A percentile compares a stretch with the other conserved stretches of the same genome.
Conservation (phyloP, 768 basidiomycete genomes). For the Mycena indigotica region DNA sequence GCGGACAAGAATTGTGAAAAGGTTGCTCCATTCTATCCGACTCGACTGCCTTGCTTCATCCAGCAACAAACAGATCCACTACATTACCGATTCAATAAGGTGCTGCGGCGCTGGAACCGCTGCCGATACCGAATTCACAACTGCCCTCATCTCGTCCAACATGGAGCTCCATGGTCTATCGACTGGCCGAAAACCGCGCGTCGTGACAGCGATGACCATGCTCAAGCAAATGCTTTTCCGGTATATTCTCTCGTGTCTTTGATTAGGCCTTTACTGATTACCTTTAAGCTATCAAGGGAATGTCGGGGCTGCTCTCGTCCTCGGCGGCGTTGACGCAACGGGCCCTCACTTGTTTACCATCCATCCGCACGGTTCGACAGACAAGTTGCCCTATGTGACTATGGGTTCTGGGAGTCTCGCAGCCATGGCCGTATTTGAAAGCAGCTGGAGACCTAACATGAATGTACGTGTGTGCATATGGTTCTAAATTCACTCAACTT, state of each 20-base stretch:
- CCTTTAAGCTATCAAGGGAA: slow-evolving; percentile 82
- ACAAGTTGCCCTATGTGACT: slow-evolving; percentile 97
- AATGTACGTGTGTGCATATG: slow-evolving; percentile 49
- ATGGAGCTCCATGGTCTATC: slow-evolving; percentile 91
- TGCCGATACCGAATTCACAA: slow-evolving; percentile 96
- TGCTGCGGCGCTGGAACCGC: slow-evolving; percentile 99
- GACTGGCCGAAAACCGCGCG: slow-evolving; percentile 87
- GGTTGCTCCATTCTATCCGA: too few relatives aligned
- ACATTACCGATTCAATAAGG: slow-evolving; percentile 90
- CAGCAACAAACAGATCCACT: slow-evolving; percentile 78
- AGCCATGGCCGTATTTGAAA: slow-evolving; percentile 98
- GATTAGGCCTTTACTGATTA: background rate
- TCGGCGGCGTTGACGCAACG: slow-evolving; percentile 94
- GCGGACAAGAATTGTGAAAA: slow-evolving; percentile 99
- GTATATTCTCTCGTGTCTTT: slow-evolving; percentile 2
- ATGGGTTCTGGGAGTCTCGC: slow-evolving; percentile 97
- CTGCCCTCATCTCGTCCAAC: slow-evolving; percentile 93
- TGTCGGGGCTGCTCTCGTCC: slow-evolving; percentile 91
- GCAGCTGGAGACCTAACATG: slow-evolving; percentile 79
- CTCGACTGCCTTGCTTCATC: too few relatives aligned
- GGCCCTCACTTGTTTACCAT: slow-evolving; percentile 96
- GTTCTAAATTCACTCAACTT: too few relatives aligned
- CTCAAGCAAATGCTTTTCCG: slow-evolving; percentile 22
- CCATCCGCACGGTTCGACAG: slow-evolving; percentile 95
- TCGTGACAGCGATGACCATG: slow-evolving; percentile 94